Base-by-base conservation (phyloP, 805 yeast genomes). In the Maudiozyma saulgeensis region DNA sequence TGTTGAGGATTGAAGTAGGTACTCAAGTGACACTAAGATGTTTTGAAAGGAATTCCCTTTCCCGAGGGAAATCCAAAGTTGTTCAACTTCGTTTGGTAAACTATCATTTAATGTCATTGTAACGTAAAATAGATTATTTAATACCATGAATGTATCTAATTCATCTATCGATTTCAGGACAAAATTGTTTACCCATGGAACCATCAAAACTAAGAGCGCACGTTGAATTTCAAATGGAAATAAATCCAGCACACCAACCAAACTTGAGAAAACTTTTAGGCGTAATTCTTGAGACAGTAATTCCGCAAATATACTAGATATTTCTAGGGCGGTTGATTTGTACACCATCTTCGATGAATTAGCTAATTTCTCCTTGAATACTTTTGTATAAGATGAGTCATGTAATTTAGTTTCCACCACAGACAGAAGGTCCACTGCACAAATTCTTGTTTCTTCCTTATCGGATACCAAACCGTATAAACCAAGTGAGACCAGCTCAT, bases 51-150 rank as follows among this genome's bases (percentile, higher is more conserved):
- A 75, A n/a, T 77, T 75, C 5, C 84, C 87, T 45, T 77, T 79
- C 1, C 95, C 96, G n/a, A 93, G 70, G 0, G 97, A 91, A 5
- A 87, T 88, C 99, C 99, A 93, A 21, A 93, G 67, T 0, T 95
- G 95, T 63, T 90, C 97, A 11, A 93, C 87, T 57, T 89, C 98
- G 57, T 84, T 84, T 42, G 87, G 87, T 56, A 87, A 80, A 13
- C 74, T 72, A 44, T 83, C 82, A 46, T 90, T 80, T 56, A 83
- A 86, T 51, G 80, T 80, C 37, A 88, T 80, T 0, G 97, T 88
- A 39, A 93, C 83, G 56, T 87, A 97, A 63, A 90, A 80, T 48
- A 91, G 68, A 54, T 90, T 89, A 53, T 77, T 78, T 55, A 91
- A 60, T 1, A 88, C 87, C 95, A 90, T 87, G 45, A 75, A 70